Evolutionary conservation across 176 grass and related monocot genomes (phyloP).

Genomic region (Carex pumila): DNA sequence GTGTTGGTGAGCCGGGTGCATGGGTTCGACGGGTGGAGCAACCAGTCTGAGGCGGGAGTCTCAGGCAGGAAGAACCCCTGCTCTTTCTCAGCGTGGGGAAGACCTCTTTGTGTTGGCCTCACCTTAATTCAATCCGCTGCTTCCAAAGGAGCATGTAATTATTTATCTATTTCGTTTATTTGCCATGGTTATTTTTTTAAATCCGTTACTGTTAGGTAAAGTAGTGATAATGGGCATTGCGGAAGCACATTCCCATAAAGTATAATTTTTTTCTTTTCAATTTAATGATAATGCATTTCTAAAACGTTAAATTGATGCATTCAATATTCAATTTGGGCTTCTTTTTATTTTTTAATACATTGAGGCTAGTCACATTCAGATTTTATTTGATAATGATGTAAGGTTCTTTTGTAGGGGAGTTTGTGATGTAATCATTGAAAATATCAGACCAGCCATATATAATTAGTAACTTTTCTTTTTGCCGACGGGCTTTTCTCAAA

Average conservation of each 20-base stretch:
- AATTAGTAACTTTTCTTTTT: background rate
- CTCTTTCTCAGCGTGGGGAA: background rate
- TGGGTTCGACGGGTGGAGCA: constrained; percentile 50
- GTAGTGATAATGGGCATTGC: background rate
- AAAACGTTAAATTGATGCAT: background rate
- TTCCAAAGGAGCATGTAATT: constrained; percentile 69
- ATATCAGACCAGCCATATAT: background rate
- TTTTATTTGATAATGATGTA: background rate
- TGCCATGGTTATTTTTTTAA: background rate
- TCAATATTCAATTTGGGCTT: background rate
- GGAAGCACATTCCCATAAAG: background rate
- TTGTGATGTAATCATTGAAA: background rate
- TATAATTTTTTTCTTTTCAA: background rate
- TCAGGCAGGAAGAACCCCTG: constrained; percentile 24
- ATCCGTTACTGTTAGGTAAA: background rate
- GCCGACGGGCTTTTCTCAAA: too few relatives aligned
- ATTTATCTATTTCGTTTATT: background rate
- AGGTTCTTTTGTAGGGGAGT: background rate
- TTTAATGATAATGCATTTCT: background rate
- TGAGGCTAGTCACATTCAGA: background rate
- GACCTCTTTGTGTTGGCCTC: constrained; percentile 59
- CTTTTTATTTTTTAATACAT: background rate
- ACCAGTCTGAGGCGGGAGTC: constrained; percentile 37
- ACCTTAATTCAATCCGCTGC: constrained; percentile 70
- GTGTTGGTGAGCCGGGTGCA: constrained; percentile 16